Evolutionary conservation across 805 yeast species (phyloP).

Genomic region (Candida rishiriensis): DNA sequence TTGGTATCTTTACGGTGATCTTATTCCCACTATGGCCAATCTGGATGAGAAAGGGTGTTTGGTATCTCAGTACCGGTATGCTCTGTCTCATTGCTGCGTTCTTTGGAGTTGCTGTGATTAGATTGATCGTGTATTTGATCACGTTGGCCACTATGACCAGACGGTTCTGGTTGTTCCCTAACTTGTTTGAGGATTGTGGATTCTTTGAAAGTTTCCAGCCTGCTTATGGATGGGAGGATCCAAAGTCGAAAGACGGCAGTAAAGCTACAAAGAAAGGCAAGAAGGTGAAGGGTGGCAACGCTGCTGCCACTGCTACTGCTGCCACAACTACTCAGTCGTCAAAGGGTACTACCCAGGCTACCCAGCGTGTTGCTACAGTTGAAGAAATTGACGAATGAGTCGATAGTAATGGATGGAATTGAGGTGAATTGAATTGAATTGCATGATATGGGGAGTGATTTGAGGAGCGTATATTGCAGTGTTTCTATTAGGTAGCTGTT

Average conservation of each 20-base stretch:
- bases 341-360: constrained; percentile 9
- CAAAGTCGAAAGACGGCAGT: constrained; percentile 23
- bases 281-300: not conserved
- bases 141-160: constrained; percentile 55
- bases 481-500: not conserved
- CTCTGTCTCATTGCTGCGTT: constrained; percentile 71
- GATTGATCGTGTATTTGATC: constrained; percentile 64
- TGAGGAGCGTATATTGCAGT: not conserved
- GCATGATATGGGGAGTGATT: not conserved
- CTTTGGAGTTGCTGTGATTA: constrained; percentile 71
- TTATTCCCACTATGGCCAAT: constrained; percentile 95
- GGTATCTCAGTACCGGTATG: constrained; percentile 78
- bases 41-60: constrained; percentile 83
- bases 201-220: constrained; percentile 90
- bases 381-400: constrained; percentile 19
- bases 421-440: not conserved
- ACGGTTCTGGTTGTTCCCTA: constrained; percentile 96
- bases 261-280: constrained; percentile 8
- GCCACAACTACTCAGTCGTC: constrained; percentile 9
- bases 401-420: not conserved
- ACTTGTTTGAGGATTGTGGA: constrained; percentile 92
- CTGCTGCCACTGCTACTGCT: not conserved
- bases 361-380: constrained; percentile 23
- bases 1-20: constrained; percentile 57
- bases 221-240: constrained; percentile 69